Evolutionary conservation across 2,329 filamentous ascomycete genomes (phyloP), one percentile per base, ranked within the genome.

Genomic region (Alternaria triticimaculans): DNA sequence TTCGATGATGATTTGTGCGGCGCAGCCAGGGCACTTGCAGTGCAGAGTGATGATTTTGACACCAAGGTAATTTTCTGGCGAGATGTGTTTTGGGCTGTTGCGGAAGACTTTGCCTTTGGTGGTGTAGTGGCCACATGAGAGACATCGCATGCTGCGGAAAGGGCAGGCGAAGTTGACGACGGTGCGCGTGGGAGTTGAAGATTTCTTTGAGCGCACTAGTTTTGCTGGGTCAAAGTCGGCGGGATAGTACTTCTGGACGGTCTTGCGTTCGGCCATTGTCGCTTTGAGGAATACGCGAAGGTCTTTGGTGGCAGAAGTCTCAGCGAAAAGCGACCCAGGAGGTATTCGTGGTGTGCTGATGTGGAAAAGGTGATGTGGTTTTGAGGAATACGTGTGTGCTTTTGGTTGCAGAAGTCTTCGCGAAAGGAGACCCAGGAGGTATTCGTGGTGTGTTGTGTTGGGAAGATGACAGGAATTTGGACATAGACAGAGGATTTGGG

Each of bases 11-110:
- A 33, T 33, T 30, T 2, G 3, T 2, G 11, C 26, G 6, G 1
- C 7, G 12, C 48, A 33, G 6, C 12, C 18, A 21, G 48, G 26
- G 2, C 48, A 51, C 2, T 33, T 51, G 1, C 48, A 51, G 1
- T 51, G 48, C 11, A 51, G 18, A 0, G 3, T 30, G 0, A 21
- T 2, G 0, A 6, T 33, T 18, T 10, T 51, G 0, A 33, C 18
- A 14, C 26, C n/a, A 1, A 21, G 26, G 3, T n/a, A 21, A 0
- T 1, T 20, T 2, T 50, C 6, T 0, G n/a, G 26, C 0, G 25
- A 14, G 10, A 50, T 15, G n/a, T 11, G 2, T 15, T 50, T 30
- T 0, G 18, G 6, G 21, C 23, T 49, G 6, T 20, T 49, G 15
- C 46, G 46, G 46, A 49, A 49, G 46, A 49, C 6, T 28, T 49